A percentile compares a stretch with the other conserved stretches of the same genome.
Evolutionary conservation across 2,329 filamentous ascomycete species (phyloP).

Genomic region (Aspergillus phoenicis): DNA sequence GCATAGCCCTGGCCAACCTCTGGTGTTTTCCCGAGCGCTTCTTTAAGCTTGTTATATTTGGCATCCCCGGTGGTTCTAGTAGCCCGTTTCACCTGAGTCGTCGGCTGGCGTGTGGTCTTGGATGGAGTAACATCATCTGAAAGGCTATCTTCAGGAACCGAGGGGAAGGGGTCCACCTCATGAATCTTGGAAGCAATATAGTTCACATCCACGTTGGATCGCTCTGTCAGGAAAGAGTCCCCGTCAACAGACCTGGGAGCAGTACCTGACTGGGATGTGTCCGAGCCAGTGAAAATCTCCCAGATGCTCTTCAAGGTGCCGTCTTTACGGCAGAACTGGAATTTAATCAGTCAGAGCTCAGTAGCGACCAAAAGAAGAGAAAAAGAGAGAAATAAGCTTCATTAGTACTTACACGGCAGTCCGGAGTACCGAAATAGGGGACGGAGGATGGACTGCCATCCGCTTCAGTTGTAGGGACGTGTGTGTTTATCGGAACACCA

Average conservation of each 20-base stretch:
- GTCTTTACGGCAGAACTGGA: background rate
- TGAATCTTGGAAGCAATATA: background rate
- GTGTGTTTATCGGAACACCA: background rate
- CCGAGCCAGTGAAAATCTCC: too few relatives aligned
- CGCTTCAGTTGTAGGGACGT: conserved; percentile 2
- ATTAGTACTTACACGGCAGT: background rate
- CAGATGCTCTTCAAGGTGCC: background rate
- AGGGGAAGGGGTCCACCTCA: too few relatives aligned
- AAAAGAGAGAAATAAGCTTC: too few relatives aligned
- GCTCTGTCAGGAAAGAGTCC: background rate
- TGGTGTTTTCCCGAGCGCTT: background rate
- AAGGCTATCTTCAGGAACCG: too few relatives aligned
- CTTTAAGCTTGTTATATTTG: background rate
- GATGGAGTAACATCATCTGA: background rate
- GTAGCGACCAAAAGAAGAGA: background rate
- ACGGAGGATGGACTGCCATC: background rate
- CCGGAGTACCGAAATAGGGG: background rate
- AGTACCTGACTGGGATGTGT: background rate
- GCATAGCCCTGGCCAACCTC: conserved; percentile 2
- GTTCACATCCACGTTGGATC: background rate
- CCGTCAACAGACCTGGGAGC: background rate
- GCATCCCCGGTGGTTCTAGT: background rate
- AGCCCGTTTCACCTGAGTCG: conserved; percentile 1
- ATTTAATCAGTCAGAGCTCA: background rate
- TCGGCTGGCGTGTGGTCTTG: background rate